Evolutionary conservation across 2,329 filamentous ascomycete genomes (phyloP).

Genomic region (Fusarium udum): DNA sequence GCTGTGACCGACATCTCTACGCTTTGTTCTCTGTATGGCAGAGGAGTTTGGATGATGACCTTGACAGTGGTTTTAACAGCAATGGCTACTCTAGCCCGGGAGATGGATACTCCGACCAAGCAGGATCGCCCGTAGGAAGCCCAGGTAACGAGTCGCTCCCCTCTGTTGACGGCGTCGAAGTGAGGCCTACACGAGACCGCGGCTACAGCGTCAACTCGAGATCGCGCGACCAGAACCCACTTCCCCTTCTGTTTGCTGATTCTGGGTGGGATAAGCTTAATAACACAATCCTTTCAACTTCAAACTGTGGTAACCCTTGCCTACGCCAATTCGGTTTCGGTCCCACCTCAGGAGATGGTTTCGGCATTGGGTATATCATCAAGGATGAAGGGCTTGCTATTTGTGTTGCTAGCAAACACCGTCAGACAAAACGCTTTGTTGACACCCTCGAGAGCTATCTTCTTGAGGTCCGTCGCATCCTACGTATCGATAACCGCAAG

Average conservation of each 20-base stretch:
- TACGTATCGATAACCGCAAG: conserved; percentile 71
- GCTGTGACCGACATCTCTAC: conserved; percentile 92
- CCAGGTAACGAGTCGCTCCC: conserved; percentile 62
- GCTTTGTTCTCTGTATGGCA: conserved; percentile 97
- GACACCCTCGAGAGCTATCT: conserved; percentile 91
- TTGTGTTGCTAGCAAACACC: conserved; percentile 91
- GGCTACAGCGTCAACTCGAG: conserved; percentile 65
- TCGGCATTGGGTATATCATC: conserved; percentile 99
- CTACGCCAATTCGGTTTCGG: conserved; percentile 97
- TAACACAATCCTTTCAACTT: conserved; percentile 92
- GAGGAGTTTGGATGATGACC: conserved; percentile 77
- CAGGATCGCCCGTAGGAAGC: conserved; percentile 59
- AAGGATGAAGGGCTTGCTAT: conserved; percentile 82
- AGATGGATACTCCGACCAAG: conserved; percentile 58
- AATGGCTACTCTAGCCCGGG: conserved; percentile 72
- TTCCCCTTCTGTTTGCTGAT: conserved; percentile 88
- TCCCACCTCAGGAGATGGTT: conserved; percentile 90
- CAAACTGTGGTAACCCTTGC: conserved; percentile 97
- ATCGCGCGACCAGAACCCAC: conserved; percentile 56
- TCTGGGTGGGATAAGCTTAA: conserved; percentile 94
- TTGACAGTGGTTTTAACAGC: conserved; percentile 62
- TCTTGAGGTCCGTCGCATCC: conserved; percentile 85
- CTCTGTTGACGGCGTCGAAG: conserved; percentile 44
- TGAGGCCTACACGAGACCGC: conserved; percentile 55
- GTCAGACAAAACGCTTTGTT: conserved; percentile 90